Conservation (phyloP, 331 rosid species). For the Saraca asoca region DNA sequence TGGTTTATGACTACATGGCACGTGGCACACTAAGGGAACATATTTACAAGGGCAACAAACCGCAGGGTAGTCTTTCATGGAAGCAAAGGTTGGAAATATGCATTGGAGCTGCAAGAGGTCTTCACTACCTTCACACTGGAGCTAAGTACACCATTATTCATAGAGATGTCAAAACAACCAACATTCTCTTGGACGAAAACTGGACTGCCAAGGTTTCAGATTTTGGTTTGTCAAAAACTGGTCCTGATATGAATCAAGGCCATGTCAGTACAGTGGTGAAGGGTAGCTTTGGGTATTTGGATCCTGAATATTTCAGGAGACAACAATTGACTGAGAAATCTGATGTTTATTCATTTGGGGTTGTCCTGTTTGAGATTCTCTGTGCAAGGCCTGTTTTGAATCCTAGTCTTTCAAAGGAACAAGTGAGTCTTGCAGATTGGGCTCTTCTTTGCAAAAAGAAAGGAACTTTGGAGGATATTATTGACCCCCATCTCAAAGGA, state of each 20-base stretch:
- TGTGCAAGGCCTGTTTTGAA: slow-evolving; percentile 87
- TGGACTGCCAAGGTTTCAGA: slow-evolving; percentile 95
- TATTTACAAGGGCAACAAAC: slow-evolving; percentile 72
- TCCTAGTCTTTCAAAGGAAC: slow-evolving; percentile 78
- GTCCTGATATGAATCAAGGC: slow-evolving; percentile 68
- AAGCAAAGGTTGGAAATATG: slow-evolving; percentile 89
- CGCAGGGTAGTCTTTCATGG: slow-evolving; percentile 63
- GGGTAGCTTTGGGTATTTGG: slow-evolving; percentile 94
- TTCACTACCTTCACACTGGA: slow-evolving; percentile 97
- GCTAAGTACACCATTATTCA: slow-evolving; percentile 92
- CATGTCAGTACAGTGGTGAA: slow-evolving; percentile 98
- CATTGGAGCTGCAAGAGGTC: slow-evolving; percentile 96
- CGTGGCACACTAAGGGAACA: slow-evolving; percentile 86
- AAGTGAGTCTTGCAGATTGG: slow-evolving; percentile 96
- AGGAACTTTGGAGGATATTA: slow-evolving; percentile 72
- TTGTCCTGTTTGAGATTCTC: slow-evolving; percentile 79
- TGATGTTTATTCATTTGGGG: slow-evolving; percentile 93
- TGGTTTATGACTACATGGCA: slow-evolving; percentile 89
- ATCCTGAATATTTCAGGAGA: slow-evolving; percentile 88
- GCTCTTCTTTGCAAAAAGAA: slow-evolving; percentile 60
- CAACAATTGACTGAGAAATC: slow-evolving; percentile 92
- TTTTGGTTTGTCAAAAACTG: slow-evolving; percentile 91
- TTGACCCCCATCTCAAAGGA: slow-evolving; percentile 73
- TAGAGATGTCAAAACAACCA: slow-evolving; percentile 91
- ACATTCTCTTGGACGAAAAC: slow-evolving; percentile 88